phyloP scores from a whole-genome alignment of 257 asterid species.

The Forsythia suspensa region DNA sequence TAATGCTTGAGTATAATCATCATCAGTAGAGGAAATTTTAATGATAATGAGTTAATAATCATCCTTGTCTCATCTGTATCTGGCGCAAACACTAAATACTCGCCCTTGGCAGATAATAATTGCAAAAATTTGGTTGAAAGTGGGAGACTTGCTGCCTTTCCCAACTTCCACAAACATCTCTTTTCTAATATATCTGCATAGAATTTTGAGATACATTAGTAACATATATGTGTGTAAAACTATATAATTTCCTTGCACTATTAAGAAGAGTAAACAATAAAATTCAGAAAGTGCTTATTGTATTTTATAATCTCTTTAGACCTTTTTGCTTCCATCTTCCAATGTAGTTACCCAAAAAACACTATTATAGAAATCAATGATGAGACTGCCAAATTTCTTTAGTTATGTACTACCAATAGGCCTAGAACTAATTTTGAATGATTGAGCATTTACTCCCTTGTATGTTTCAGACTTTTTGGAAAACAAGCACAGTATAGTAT shows the following conservation, averaged over 20 bases:
- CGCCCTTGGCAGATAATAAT: conserved; percentile 51
- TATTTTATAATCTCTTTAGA: conserved; percentile 14
- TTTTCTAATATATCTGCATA: conserved; percentile 60
- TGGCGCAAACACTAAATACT: conserved; percentile 90
- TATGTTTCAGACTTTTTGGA: conserved; percentile 3
- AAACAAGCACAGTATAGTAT: neutral
- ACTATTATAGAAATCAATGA: conserved; percentile 1
- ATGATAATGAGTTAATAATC: conserved; percentile 72
- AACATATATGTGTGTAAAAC: neutral
- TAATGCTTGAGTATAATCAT: neutral
- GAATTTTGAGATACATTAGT: neutral
- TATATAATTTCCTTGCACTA: neutral
- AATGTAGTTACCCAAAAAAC: conserved; percentile 1
- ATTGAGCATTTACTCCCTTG: conserved; percentile 8
- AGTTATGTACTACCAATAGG: conserved; percentile 1
- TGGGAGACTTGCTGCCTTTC: conserved; percentile 62
- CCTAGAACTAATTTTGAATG: neutral
- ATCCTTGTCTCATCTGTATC: conserved; percentile 78
- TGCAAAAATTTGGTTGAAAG: conserved; percentile 66
- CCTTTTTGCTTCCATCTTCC: conserved; percentile 8
- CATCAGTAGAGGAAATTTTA: conserved; percentile 83
- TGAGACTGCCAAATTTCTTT: neutral
- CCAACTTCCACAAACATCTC: conserved; percentile 89
- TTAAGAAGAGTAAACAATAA: neutral
- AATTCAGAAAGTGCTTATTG: conserved; percentile 1